Base-by-base conservation (phyloP, 2,329 filamentous ascomycete species). In the Sodiomyces alkalinus region DNA sequence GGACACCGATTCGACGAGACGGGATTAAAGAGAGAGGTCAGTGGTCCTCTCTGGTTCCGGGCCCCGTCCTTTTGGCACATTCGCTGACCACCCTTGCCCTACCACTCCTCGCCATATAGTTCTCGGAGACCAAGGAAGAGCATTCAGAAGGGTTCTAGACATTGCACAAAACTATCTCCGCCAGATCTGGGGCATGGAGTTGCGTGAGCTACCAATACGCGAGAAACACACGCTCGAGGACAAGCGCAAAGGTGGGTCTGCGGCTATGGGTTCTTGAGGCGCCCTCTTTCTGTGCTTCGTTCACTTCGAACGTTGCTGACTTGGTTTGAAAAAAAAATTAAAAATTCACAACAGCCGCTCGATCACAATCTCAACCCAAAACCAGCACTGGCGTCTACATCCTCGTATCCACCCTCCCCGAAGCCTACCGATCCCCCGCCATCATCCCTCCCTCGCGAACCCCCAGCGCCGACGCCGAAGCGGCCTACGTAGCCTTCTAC, bases 121-220 rank as follows among this genome's bases (percentile, higher is more conserved):
- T 1, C 69, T 93, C 7, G 80, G 79, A 12, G 64, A 74, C 25
- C 67, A 75, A 7, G 58, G 71, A 6, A 64, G 77, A 18, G 60
- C 73, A 19, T 96, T 94, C 49, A 85, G 74, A 46, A 50, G 56
- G 9, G 72, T 94, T 4, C 94, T 93, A 44, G 68, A 69, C 1
- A 60, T 68, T 22, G 82, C 87, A 22, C 87, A 98, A 49, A 53
- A 59, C 19, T 68, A 80, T 39, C 58, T 98, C 20, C 60, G 64
- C 26, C 56, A 57, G 2, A 65, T 75, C 1, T 96, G 93, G 53
- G 90, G 90, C n/a, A 93, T 96, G 85, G 68, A 86, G 48, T 68
- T 98, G 63, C 64, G 72, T 4, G 86, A 94, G 53, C 61, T 96
- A 27, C 85, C 90, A 0, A 61, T 68, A 2, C 70, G 68, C 43